Percentiles rank a stretch among this genome's conserved stretches.
Conservation (phyloP, 306 rosid species). For the Quercus wislizeni region DNA sequence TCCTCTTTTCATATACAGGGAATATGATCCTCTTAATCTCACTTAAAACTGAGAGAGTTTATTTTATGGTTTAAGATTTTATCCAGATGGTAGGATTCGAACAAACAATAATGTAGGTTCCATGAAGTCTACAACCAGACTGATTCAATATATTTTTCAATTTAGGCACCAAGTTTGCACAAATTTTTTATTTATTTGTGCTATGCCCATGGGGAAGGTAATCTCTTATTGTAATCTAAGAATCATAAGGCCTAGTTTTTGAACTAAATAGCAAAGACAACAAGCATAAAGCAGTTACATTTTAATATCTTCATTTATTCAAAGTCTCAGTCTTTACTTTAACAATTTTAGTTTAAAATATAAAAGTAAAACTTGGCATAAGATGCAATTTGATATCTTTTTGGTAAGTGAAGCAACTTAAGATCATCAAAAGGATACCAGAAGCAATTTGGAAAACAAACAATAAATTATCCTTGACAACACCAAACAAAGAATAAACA, state of each 20-base stretch:
- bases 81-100: too few relatives aligned
- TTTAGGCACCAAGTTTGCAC: neutral
- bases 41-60: neutral
- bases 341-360: neutral
- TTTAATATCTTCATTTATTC: slow-evolving; percentile 1
- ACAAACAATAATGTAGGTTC: neutral
- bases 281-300: neutral
- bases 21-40: too few relatives aligned
- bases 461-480: neutral
- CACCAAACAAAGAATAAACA: slow-evolving; percentile 12
- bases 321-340: neutral
- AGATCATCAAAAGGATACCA: neutral
- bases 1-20: too few relatives aligned
- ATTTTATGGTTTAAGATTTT: too few relatives aligned
- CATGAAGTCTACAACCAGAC: neutral
- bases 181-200: slow-evolving; percentile 16
- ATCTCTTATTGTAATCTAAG: neutral
- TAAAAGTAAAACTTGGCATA: neutral
- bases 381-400: too few relatives aligned
- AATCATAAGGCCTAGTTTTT: neutral
- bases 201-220: slow-evolving; percentile 36
- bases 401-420: neutral
- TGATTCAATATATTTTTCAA: neutral
- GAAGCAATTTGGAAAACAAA: neutral
- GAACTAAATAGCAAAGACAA: neutral